phyloP scores from a whole-genome alignment of 192 early-diverging fungal species.

The Radiomyces spectabilis region DNA sequence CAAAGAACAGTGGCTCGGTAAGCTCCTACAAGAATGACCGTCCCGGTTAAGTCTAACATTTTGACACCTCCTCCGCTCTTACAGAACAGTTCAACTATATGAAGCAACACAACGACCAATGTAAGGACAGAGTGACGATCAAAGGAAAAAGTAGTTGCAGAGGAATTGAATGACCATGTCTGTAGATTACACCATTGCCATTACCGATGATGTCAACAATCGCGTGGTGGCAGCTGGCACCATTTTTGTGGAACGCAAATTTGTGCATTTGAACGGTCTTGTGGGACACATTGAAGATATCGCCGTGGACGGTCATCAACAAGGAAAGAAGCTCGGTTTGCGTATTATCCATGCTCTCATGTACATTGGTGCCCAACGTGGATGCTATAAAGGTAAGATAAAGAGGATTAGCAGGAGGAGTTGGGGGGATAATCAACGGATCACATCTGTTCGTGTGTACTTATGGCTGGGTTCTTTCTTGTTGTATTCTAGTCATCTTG shows the following conservation, averaged over 20 bases:
- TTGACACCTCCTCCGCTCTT: too few relatives aligned
- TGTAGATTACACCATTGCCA: constrained; percentile 60
- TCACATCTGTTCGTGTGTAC: neutral
- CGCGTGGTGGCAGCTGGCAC: constrained; percentile 68
- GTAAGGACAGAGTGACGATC: neutral
- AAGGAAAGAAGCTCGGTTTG: constrained; percentile 39
- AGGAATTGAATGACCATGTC: neutral
- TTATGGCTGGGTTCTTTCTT: neutral
- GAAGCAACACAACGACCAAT: constrained; percentile 61
- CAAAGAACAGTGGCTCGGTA: constrained; percentile 64
- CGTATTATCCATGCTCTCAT: constrained; percentile 69
- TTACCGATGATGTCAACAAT: constrained; percentile 47
- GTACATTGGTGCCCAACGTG: constrained; percentile 57
- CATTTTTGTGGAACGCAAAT: constrained; percentile 75
- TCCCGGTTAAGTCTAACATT: neutral
- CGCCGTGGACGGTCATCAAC: constrained; percentile 41
- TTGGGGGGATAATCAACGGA: too few relatives aligned
- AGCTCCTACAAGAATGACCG: neutral
- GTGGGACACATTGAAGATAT: constrained; percentile 75
- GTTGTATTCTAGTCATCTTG: constrained; percentile 28
- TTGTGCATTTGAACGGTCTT: constrained; percentile 60
- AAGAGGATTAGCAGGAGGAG: neutral
- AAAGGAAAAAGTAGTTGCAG: neutral
- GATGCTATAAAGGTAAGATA: constrained; percentile 68
- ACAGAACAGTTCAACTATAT: constrained; percentile 61